A percentile compares a stretch with the other conserved stretches of the same genome.
Conservation (phyloP, 495 filamentous ascomycete genomes). For the Chaetomidium leptoderma region DNA sequence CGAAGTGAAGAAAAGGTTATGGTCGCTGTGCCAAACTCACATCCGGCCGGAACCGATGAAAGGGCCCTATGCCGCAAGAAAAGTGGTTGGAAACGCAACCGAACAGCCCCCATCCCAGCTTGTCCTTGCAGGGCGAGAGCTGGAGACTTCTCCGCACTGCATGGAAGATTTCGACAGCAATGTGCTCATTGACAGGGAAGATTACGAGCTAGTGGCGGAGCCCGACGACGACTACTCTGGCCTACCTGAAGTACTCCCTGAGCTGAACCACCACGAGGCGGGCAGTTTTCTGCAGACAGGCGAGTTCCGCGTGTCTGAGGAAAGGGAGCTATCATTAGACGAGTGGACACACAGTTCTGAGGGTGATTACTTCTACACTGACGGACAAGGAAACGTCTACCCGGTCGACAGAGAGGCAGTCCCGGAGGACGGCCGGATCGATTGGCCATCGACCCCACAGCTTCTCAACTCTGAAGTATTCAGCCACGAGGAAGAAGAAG, state of each 20-base stretch:
- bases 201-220: background rate
- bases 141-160: background rate
- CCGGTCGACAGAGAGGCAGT: conserved; percentile 5
- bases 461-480: background rate
- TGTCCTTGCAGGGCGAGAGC: background rate
- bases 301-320: background rate
- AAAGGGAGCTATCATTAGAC: background rate
- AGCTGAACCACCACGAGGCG: background rate
- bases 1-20: conserved; percentile 20
- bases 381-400: conserved; percentile 24
- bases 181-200: background rate
- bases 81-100: background rate
- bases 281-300: background rate
- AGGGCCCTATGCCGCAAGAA: background rate
- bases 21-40: conserved; percentile 27
- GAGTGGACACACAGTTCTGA: conserved; percentile 16
- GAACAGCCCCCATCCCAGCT: background rate
- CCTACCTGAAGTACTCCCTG: background rate
- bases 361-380: conserved; percentile 30
- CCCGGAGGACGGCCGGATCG: background rate
- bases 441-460: background rate
- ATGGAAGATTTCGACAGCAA: background rate
- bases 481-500: conserved; percentile 8
- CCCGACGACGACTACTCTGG: background rate
- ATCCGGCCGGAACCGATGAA: conserved; percentile 21